phyloP scores from a whole-genome alignment of 768 basidiomycete genomes.

The Boletus pseudopeckii region DNA sequence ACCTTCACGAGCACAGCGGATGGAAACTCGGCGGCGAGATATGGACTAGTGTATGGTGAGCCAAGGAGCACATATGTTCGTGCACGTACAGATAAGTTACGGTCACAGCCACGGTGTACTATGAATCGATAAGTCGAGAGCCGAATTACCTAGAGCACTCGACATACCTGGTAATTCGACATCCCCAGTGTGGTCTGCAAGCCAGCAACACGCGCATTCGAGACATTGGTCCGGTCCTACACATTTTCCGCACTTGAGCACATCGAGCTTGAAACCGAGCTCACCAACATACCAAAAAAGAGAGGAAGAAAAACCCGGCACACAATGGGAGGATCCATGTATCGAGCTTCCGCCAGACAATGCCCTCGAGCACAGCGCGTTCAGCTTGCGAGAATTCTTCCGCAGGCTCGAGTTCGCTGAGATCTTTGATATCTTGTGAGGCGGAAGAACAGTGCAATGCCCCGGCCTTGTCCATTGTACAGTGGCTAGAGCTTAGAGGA shows the following conservation, averaged over 20 bases:
- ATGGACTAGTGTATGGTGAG: conserved; percentile 34
- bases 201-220: conserved; percentile 60
- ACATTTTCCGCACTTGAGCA: background rate
- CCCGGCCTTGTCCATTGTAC: background rate
- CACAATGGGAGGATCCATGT: conserved; percentile 46
- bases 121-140: background rate
- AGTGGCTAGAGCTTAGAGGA: background rate
- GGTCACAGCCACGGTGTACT: conserved; percentile 36
- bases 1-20: conserved; percentile 57
- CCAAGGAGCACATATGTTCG: background rate
- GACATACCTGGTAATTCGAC: conserved; percentile 27
- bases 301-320: conserved; percentile 46
- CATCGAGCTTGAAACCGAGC: background rate
- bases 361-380: conserved; percentile 28
- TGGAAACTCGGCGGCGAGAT: conserved; percentile 56
- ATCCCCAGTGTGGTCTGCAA: conserved; percentile 48
- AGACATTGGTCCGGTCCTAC: conserved; percentile 45
- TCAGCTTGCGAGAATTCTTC: conserved; percentile 9
- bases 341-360: conserved; percentile 52
- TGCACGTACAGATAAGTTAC: conserved; percentile 26
- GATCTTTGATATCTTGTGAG: background rate
- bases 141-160: background rate
- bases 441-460: background rate
- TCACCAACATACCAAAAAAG: conserved; percentile 43
- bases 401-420: background rate